Evolutionary conservation across 495 filamentous ascomycete species (phyloP).

Genomic region (Neurospora sp.): DNA sequence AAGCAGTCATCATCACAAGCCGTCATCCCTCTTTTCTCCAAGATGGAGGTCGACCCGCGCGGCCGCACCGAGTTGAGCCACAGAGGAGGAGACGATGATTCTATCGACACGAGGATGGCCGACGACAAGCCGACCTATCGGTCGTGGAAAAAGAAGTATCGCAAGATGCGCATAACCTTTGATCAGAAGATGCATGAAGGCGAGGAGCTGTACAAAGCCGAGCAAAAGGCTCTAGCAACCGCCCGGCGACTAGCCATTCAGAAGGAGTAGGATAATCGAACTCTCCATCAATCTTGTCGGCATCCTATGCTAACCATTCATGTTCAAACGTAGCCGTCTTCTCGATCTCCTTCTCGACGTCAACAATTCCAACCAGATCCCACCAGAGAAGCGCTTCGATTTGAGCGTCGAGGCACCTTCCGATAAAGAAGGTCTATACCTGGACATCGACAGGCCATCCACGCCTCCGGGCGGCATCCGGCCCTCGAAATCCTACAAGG

Average conservation of each 20-base stretch:
- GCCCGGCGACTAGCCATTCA: constrained; percentile 73
- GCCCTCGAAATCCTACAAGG: constrained; percentile 26
- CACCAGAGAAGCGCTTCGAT: constrained; percentile 59
- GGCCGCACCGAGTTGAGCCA: constrained; percentile 11
- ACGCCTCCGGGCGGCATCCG: constrained; percentile 16
- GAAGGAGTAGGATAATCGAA: constrained; percentile 49
- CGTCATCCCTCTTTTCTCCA: not conserved
- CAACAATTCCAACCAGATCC: constrained; percentile 67
- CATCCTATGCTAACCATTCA: not conserved
- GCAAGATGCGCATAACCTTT: constrained; percentile 80
- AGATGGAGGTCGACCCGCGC: constrained; percentile 20
- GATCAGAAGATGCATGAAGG: constrained; percentile 72
- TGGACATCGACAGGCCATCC: constrained; percentile 21
- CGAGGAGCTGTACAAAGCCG: constrained; percentile 64
- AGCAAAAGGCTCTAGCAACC: constrained; percentile 64
- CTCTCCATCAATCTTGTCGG: constrained; percentile 4
- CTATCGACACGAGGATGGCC: constrained; percentile 22
- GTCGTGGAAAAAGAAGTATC: constrained; percentile 79
- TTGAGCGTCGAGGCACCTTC: constrained; percentile 52
- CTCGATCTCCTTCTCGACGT: constrained; percentile 80
- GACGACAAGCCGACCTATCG: constrained; percentile 31
- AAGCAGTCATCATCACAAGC: not conserved
- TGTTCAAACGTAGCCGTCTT: constrained; percentile 43
- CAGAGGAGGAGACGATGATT: constrained; percentile 22
- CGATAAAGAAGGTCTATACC: constrained; percentile 18